Conservation (phyloP, 345 rosid genomes). For the Cardamine chenopodiifolia region DNA sequence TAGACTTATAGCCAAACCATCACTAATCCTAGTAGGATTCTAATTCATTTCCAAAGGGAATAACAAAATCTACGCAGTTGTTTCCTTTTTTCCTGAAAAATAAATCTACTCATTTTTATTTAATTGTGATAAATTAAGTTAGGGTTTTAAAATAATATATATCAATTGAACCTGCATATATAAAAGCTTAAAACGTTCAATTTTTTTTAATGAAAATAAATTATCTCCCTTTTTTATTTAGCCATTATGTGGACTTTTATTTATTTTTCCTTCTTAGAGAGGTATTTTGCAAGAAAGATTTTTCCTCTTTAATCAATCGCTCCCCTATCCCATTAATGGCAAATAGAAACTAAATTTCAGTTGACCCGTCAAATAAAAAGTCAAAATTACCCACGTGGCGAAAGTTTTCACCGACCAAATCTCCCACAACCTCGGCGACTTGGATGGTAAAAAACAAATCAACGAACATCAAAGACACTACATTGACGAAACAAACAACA, state of each 20-base stretch:
- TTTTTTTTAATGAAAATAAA: not conserved
- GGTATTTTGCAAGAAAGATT: not conserved
- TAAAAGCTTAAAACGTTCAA: no score
- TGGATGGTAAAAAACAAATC: conserved; percentile 20
- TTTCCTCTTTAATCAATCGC: not conserved
- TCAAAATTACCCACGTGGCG: not conserved
- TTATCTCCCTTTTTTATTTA: not conserved
- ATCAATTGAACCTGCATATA: no score
- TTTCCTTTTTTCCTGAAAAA: no score
- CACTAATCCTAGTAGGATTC: no score
- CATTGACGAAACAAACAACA: conserved; percentile 23
- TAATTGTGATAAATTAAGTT: no score
- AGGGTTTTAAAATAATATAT: no score
- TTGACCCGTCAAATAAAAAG: conserved; percentile 3
- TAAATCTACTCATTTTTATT: no score
- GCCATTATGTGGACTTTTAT: not conserved
- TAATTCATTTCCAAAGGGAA: no score
- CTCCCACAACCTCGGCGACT: conserved; percentile 37
- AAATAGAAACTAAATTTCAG: conserved; percentile 35
- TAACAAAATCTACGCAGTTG: no score
- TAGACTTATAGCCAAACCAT: no score
- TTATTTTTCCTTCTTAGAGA: no score
- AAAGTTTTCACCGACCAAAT: conserved; percentile 8
- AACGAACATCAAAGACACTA: conserved; percentile 37
- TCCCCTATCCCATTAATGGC: conserved; percentile 21